Base-by-base conservation (phyloP, 2,329 filamentous ascomycete species). In the Trichoderma cornu-damae region DNA sequence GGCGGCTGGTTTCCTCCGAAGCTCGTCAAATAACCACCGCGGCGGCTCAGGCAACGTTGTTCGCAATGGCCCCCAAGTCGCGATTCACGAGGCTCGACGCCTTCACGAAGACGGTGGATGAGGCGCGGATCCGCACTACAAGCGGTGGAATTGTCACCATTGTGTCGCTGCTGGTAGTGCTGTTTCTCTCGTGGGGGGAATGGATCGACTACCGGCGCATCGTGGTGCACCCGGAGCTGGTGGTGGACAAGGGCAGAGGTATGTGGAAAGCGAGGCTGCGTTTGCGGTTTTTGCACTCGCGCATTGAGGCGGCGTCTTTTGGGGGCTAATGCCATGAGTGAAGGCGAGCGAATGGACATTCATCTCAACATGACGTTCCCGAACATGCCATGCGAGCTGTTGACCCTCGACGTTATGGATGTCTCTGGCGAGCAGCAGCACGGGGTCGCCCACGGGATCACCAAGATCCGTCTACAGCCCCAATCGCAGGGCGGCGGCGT, bases 381-480 rank as follows among this genome's bases (percentile, higher is more conserved):
- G 8, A 86, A 86, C 61, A 83, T 99, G 64, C 94, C 94, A 8
- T 99, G 94, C 76, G 93, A 97, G 73, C 84, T 99, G 51, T 79
- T 97, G 63, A 96, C 94, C 11, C 86, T 99, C 66, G 94, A 99
- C 72, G 93, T 99, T 57, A 99, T 99, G 94, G 94, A 99, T 75
- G 93, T 97, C 24, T 96, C 91, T 20, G 94, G 94, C 62, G 94
- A 99, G 74, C 88, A 96, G 69, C 94, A 99, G 73, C 89, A 92
- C 65, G 94, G 93, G 52, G 89, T 99, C 59, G 86, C 90, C 72
- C 91, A 96, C 69, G 94, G 94, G 44, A 84, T 99, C 61, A 89
- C 85, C 75, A 97, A 96, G 77, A 88, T 96, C 61, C 86, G 94
- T 61, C 80, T 99, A 61, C 79, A 82, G 61, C 79, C 91, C 22